These are phyloP conservation scores for Cucurbita pepo DNA, from an alignment of 306 rosid species.

Conservation along the genomic window DNA sequence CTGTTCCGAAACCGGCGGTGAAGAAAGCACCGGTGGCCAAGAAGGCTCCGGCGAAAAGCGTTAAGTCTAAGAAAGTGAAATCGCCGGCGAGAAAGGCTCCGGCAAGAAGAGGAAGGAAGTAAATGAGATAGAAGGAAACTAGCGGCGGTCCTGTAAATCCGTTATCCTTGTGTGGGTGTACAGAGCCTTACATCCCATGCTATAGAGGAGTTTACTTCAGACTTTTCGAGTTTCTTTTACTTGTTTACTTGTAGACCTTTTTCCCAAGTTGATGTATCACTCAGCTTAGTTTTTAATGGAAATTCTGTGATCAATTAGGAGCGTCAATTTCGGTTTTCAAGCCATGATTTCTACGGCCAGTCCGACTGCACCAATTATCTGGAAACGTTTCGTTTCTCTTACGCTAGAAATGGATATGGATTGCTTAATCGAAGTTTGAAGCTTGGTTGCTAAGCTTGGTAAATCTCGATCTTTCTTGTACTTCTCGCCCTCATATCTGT, in stretches of 20 bases:
- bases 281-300: slow-evolving; percentile 3
- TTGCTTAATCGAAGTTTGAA: neutral
- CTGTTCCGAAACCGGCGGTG: slow-evolving; percentile 19
- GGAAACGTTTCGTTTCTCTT: neutral
- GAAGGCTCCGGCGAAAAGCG: slow-evolving; percentile 32
- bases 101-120: slow-evolving; percentile 41
- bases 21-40: slow-evolving; percentile 33
- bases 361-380: neutral
- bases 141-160: slow-evolving; percentile 49
- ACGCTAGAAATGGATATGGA: neutral
- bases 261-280: neutral
- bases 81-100: slow-evolving; percentile 43
- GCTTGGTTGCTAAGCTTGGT: neutral
- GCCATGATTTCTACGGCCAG: neutral
- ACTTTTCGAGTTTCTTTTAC: slow-evolving; percentile 10
- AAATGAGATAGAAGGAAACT: neutral
- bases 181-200: neutral
- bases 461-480: neutral
- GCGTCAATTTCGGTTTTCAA: neutral
- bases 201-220: slow-evolving; percentile 1
- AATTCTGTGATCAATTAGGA: neutral
- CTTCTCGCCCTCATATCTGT: neutral
- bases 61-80: slow-evolving; percentile 28
- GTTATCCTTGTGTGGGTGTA: slow-evolving; percentile 19
- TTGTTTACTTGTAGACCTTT: slow-evolving; percentile 4